Evolutionary conservation across 2,329 filamentous ascomycete genomes (phyloP).

Genomic region (Aspergillus nomiae): DNA sequence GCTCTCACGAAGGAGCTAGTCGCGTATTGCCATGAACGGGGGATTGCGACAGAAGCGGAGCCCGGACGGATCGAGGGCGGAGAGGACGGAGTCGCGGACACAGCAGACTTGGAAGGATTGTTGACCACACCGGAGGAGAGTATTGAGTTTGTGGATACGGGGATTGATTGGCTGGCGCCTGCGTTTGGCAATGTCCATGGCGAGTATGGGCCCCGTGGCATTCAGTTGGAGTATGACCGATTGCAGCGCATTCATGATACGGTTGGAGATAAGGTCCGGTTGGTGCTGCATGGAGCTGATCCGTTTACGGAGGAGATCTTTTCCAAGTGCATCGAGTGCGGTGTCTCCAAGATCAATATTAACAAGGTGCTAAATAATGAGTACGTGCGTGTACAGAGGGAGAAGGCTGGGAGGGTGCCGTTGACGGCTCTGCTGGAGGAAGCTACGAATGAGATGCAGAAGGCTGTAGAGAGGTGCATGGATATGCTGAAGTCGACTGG

Average conservation of each 20-base stretch:
- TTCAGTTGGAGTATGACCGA: slow-evolving; percentile 62
- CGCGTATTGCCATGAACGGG: slow-evolving; percentile 63
- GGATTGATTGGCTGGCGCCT: slow-evolving; percentile 73
- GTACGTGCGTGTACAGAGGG: slow-evolving; percentile 50
- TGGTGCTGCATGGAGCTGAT: slow-evolving; percentile 63
- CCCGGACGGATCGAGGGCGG: slow-evolving; percentile 71
- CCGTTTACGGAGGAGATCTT: slow-evolving; percentile 59
- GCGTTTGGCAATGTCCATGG: slow-evolving; percentile 78
- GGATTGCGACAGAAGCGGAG: slow-evolving; percentile 71
- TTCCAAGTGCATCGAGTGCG: slow-evolving; percentile 55
- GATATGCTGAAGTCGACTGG: slow-evolving; percentile 50
- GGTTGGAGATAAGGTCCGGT: slow-evolving; percentile 51
- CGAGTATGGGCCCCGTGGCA: slow-evolving; percentile 67
- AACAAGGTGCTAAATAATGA: slow-evolving; percentile 61
- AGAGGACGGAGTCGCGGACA: slow-evolving; percentile 74
- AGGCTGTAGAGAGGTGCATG: slow-evolving; percentile 59
- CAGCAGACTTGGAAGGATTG: slow-evolving; percentile 62
- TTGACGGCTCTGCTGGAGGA: slow-evolving; percentile 58
- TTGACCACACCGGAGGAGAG: slow-evolving; percentile 71
- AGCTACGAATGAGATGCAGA: slow-evolving; percentile 57
- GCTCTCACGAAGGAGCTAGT: slow-evolving; percentile 64
- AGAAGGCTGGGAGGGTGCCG: slow-evolving; percentile 54
- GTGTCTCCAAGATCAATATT: slow-evolving; percentile 60
- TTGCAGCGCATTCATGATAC: slow-evolving; percentile 52
- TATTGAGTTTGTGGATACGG: slow-evolving; percentile 69